Evolutionary conservation across 169 alveolate species (phyloP), one percentile per base, ranked within the genome.

Genomic region (Plasmodium falciparum): DNA sequence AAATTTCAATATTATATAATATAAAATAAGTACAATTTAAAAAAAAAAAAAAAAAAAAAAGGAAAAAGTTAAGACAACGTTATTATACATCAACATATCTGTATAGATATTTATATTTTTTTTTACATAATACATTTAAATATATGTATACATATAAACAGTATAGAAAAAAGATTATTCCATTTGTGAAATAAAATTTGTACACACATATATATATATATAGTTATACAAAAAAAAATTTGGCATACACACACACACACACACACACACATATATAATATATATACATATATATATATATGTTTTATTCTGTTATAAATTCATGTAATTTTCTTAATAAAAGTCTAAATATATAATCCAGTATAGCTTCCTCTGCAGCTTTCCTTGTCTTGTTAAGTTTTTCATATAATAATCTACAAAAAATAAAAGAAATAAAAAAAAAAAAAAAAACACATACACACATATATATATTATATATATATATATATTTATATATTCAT

Each of bases 331-430:
- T 80, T 50, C 43, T 69, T 12, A 83, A 3, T 12, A 83, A 33
- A 20, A 83, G 43, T 15, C 63, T 54, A 63, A 83, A 54, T 17
- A 83, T 33, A 63, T 83, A 69, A 24, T 69, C 85, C 17, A 83
- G 72, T 15, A 83, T 45, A 9, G 70, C 91, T 29, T 83, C 73
- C 61, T 83, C 91, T 69, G 91, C 91, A 12, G 70, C 17, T 83
- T 69, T 54, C 39, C 26, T 69, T 17, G 91, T 83, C 15, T 33
- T 15, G 24, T 61, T 83, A 9, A 83, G 74, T 33, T 24, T 67
- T n/a, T 83, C 91, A 29, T 83, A 83, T 66, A 83, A 15, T 56
- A 83, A 3, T 15, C 91, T 83, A 17, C 4, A 15, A 7, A 29
- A 26, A 43, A 22, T 20, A 5, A 69, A 6, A 52, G 11, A 17